A percentile compares a stretch with the other conserved stretches of the same genome.
Evolutionary conservation across 1,284 basidiomycete genomes (phyloP).

Genomic region (Marasmius tenuissimus): DNA sequence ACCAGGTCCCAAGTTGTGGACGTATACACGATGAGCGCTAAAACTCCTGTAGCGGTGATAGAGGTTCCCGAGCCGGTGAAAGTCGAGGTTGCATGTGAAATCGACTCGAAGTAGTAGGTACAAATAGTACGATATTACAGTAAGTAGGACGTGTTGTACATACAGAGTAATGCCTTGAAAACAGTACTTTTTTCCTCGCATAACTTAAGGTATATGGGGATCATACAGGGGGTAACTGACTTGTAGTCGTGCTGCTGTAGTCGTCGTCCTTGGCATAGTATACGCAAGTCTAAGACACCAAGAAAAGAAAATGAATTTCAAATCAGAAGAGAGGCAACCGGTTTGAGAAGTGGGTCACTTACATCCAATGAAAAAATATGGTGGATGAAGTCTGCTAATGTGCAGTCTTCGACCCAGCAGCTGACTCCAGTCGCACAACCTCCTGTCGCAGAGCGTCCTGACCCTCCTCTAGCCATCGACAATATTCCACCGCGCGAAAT

Average conservation of each 20-base stretch:
- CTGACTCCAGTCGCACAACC: slow-evolving; percentile 60
- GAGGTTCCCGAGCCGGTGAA: background rate
- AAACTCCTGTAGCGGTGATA: background rate
- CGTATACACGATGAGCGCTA: background rate
- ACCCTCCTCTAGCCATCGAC: slow-evolving; percentile 74
- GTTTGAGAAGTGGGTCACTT: background rate
- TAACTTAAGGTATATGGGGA: no score
- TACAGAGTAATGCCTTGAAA: no score
- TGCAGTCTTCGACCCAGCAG: slow-evolving; percentile 43
- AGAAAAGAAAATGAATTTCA: no score
- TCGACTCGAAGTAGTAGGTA: no score
- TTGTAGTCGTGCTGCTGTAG: no score
- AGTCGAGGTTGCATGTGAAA: background rate
- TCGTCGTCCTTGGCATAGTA: no score
- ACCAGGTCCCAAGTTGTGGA: background rate
- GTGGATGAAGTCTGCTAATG: background rate
- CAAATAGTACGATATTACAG: no score
- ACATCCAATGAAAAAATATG: background rate
- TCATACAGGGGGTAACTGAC: no score
- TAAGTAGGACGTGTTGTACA: no score
- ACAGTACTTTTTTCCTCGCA: no score
- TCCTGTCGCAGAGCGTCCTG: slow-evolving; percentile 63
- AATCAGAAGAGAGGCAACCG: no score
- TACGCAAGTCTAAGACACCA: no score
- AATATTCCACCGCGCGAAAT: slow-evolving; percentile 78